A percentile compares a stretch with the other conserved stretches of the same genome.
Conservation (phyloP, 768 basidiomycete species). For the Russula earlei region DNA sequence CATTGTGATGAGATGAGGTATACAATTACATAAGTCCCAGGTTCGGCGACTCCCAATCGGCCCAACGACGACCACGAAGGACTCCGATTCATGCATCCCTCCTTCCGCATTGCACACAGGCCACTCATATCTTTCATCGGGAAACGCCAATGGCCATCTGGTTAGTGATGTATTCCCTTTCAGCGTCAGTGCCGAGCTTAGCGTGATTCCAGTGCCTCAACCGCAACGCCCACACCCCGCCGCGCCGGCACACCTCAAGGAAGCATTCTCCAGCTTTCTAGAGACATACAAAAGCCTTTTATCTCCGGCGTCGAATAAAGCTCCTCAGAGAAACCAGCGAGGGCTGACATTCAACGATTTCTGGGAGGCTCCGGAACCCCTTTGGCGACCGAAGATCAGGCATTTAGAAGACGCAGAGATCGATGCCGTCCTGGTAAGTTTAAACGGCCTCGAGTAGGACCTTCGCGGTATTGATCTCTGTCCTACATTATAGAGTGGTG, state of each 20-base stretch:
- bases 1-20: too few relatives aligned
- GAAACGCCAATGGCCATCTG: constrained; percentile 18
- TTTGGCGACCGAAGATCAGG: constrained; percentile 44
- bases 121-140: constrained; percentile 25
- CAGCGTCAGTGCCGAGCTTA: background rate
- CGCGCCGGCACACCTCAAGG: constrained; percentile 52
- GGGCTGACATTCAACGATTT: constrained; percentile 33
- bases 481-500: constrained; percentile 44
- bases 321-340: background rate
- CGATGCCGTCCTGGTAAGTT: constrained; percentile 49
- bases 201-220: constrained; percentile 24
- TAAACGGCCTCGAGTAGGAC: constrained; percentile 21
- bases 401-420: constrained; percentile 50
- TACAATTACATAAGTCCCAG: too few relatives aligned
- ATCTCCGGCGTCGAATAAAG: background rate
- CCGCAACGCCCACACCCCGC: constrained; percentile 52
- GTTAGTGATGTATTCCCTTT: background rate
- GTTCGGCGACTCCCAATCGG: too few relatives aligned
- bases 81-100: constrained; percentile 20
- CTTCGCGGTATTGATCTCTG: background rate
- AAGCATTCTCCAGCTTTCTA: constrained; percentile 38
- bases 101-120: constrained; percentile 15
- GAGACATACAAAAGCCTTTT: constrained; percentile 26
- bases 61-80: too few relatives aligned
- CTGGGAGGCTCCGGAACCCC: constrained; percentile 58